phyloP scores from a whole-genome alignment of 2,329 filamentous ascomycete genomes.

The Fonsecaea monophora region DNA sequence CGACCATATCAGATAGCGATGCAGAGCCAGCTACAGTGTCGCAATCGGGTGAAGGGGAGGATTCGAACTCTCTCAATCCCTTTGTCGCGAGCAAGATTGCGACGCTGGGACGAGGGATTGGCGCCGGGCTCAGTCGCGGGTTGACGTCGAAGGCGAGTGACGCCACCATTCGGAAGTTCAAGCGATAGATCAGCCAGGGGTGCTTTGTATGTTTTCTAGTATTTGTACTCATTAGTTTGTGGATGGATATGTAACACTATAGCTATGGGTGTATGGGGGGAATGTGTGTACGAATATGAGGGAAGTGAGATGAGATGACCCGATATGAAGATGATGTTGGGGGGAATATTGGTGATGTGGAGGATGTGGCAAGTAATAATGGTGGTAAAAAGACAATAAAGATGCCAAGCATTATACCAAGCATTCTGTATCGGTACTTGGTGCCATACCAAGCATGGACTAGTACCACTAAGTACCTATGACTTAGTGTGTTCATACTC shows the following conservation, averaged over 20 bases:
- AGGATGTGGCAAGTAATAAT: no score
- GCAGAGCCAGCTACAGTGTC: background rate
- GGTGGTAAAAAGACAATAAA: no score
- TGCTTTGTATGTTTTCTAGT: background rate
- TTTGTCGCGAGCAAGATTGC: conserved; percentile 41
- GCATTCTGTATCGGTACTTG: no score
- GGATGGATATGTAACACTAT: background rate
- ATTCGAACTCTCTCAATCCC: conserved; percentile 32
- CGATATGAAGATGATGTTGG: background rate
- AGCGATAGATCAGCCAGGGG: background rate
- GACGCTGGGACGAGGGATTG: conserved; percentile 51
- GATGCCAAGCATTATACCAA: no score
- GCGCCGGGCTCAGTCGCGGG: conserved; percentile 52
- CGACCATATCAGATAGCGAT: conserved; percentile 4
- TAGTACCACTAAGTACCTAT: no score
- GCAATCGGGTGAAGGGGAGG: conserved; percentile 24
- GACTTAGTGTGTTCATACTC: no score
- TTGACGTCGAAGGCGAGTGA: conserved; percentile 41
- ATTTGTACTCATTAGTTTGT: background rate
- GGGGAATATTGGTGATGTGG: background rate
- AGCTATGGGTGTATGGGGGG: background rate
- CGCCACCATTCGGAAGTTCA: conserved; percentile 37
- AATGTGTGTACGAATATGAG: background rate
- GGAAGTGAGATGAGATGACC: background rate
- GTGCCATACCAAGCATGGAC: no score